Evolutionary conservation across 345 rosid genomes (phyloP).

Genomic region (Populus nigra): DNA sequence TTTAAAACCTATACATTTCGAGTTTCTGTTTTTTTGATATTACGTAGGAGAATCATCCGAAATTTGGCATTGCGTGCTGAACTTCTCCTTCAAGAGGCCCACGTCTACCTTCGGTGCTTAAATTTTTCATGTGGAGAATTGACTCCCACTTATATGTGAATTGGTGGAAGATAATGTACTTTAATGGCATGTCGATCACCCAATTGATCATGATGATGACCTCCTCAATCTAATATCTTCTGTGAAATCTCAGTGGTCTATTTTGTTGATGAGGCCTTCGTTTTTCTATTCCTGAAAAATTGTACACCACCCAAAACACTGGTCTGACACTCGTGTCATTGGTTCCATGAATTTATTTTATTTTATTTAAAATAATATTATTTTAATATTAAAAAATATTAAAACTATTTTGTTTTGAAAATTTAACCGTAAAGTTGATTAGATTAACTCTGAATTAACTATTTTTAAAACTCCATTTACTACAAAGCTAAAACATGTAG

Average conservation of each 20-base stretch:
- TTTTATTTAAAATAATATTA: no score
- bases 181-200: not conserved
- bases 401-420: no score
- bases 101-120: not conserved
- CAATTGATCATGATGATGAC: not conserved
- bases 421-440: no score
- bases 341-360: no score
- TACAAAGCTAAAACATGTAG: no score
- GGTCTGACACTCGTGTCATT: no score
- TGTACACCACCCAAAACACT: not conserved
- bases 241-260: conserved; percentile 21
- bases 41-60: not conserved
- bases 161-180: not conserved
- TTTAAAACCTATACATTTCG: no score
- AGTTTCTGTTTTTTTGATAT: no score
- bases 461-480: no score
- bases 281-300: not conserved
- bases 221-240: not conserved
- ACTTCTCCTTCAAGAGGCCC: not conserved
- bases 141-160: not conserved
- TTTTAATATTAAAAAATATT: no score
- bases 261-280: conserved; percentile 36
- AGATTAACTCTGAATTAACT: no score
- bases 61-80: not conserved
- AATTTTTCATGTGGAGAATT: not conserved